Base-by-base conservation (phyloP, 2,329 filamentous ascomycete genomes). In the Phaeosphaeria sp. region DNA sequence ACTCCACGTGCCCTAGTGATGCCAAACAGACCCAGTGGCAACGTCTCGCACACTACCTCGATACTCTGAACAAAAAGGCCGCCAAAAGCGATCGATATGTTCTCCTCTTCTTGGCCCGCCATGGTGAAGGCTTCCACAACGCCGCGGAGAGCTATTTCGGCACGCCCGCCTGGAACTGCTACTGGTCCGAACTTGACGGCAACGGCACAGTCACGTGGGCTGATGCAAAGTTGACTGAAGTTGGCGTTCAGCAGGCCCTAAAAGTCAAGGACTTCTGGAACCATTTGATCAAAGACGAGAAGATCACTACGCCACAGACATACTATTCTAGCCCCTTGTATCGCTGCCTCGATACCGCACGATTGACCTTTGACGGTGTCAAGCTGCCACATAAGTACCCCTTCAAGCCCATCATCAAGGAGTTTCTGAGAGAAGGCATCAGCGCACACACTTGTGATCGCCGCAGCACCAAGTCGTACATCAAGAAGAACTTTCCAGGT, bases 371-470 rank as follows among this genome's bases (percentile, higher is more conserved):
- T 68, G 70, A 72, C 1, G 80, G 77, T 11, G 78, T 91, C 2
- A 65, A 78, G 1, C 69, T 90, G 1, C 86, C 87, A 0, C 69
- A 71, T 7, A 72, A 79, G 2, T 72, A 72, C 11, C 83, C 82
- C 0, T 90, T 90, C 64, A 72, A 74, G 1, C 89, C 88, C 0
- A 78, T 80, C 1, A 77, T 91, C 59, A 90, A 90, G 74, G 89
- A 91, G 66, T 72, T 83, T 36, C 79, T 91, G 62, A 82, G 89
- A 27, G 89, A 91, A 73, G 84, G 85, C 1, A 85, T 91, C 54
- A 87, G 84, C 53, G 84, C 87, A 43, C 89, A 90, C 69, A 90
- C 88, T 0, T 92, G 89, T 71, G 87, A 91, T 74, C 82, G 84
- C 27, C 81, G 89, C 10, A 84, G 83, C 21, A 83, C 76, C 64